Evolutionary conservation across 2,329 filamentous ascomycete genomes (phyloP), one percentile per base, ranked within the genome.

Genomic region (Diaporthe sp.): DNA sequence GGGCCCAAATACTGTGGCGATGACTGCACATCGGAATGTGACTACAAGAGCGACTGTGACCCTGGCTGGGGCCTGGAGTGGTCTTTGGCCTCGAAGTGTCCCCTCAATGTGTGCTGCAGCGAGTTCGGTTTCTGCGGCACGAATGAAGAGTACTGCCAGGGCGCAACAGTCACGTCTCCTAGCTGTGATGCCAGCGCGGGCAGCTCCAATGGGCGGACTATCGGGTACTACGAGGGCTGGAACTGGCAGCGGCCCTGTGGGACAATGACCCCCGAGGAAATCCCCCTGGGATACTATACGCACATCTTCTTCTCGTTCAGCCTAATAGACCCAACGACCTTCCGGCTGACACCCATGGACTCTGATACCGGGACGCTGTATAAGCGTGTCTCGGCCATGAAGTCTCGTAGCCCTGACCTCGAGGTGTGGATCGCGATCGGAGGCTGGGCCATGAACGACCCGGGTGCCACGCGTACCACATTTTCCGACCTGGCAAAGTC

Each of bases 31-130:
- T 57, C 53, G 2, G 17, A 57, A 19, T 57, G 28, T 34, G 53
- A 57, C 28, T 57, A 57, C 28, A 57, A 57, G 53, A 57, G 53
- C 15, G 53, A 57, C 2, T 57, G 53, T 57, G 53, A 57, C 53
- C 53, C 53, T 1, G 53, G 53, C 2, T 57, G 53, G 53, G 53
- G 53, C 2, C 22, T 57, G 15, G 53, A 57, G 5, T 57, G 22
- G 22, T 57, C 53, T 10, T 3, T 57, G 53, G 53, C 53, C 53
- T 57, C 53, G 6, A 57, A 57, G 12, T 57, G 53, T 3, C 53
- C 53, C 4, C 17, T 57, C 15, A 57, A 57, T 34, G 28, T 57
- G 15, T 57, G 53, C 3, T 34, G 53, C 53, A 57, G 53, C 28
- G 28, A 57, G 0, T 57, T 57, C 2, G 53, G 53, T 17, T 57